Evolutionary conservation across 768 basidiomycete species (phyloP).

Genomic region (Pulveroboletus sp.): DNA sequence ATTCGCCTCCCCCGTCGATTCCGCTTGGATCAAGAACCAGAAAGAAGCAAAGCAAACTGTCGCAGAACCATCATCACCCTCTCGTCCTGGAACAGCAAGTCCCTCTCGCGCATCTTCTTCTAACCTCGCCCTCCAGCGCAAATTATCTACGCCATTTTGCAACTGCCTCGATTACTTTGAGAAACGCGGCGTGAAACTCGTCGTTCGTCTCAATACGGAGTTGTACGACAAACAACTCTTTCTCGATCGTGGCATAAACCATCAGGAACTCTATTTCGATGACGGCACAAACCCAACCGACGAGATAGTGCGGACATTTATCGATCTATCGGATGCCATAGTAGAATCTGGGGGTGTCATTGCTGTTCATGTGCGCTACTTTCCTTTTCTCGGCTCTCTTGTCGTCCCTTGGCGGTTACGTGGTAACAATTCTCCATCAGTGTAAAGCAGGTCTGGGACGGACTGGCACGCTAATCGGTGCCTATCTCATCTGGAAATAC

Average conservation of each 20-base stretch:
- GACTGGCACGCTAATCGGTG: slow-evolving; percentile 95
- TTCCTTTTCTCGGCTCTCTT: slow-evolving; percentile 4
- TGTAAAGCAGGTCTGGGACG: slow-evolving; percentile 97
- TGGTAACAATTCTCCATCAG: slow-evolving; percentile 39
- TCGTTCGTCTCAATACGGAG: slow-evolving; percentile 91
- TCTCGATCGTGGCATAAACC: slow-evolving; percentile 79
- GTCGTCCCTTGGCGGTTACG: slow-evolving; percentile 13
- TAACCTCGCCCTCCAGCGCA: slow-evolving; percentile 68
- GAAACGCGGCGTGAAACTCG: slow-evolving; percentile 80
- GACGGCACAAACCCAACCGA: slow-evolving; percentile 98
- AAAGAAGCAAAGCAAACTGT: slow-evolving; percentile 54
- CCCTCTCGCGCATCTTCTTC: slow-evolving; percentile 26
- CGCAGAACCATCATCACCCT: slow-evolving; percentile 22
- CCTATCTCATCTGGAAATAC: slow-evolving; percentile 98
- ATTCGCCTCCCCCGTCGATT: slow-evolving; percentile 89
- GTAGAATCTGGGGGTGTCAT: slow-evolving; percentile 79
- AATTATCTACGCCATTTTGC: slow-evolving; percentile 74
- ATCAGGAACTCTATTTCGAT: slow-evolving; percentile 93
- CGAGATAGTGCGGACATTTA: slow-evolving; percentile 90
- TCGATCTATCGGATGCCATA: slow-evolving; percentile 77
- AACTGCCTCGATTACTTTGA: slow-evolving; percentile 95
- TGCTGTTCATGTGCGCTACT: slow-evolving; percentile 75
- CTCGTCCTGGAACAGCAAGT: slow-evolving; percentile 26
- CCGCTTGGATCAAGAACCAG: slow-evolving; percentile 73
- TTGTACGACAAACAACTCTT: slow-evolving; percentile 85